Base-by-base conservation (phyloP, 2,329 filamentous ascomycete species). In the Beauveria asiatica region DNA sequence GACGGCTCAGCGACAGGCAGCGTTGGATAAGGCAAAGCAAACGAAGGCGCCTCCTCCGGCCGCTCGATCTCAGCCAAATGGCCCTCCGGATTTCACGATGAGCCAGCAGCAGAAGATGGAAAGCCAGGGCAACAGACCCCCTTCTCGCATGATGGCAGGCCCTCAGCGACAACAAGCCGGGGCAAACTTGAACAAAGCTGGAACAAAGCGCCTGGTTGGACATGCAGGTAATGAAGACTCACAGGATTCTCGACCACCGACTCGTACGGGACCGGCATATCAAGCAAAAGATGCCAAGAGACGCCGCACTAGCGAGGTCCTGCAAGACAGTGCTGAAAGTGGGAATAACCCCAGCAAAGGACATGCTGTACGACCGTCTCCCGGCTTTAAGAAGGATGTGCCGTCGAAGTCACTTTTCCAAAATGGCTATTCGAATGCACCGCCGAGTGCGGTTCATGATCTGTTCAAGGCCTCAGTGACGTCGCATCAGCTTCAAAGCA, bases 321-420 rank as follows among this genome's bases (percentile, higher is more conserved):
- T 84, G 63, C 85, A 90, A 64, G 82, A 87, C 60, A 84, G 86
- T 59, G 75, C 80, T 48, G 80, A 83, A 51, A 79, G 79, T 68
- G 79, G 84, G 60, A 80, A 83, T 45, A 79, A 84, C 50, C 75
- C 76, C 61, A 80, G 92, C 67, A 94, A 92, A 76, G 89, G 88
- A 16, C 90, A 91, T 57, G 91, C 92, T 6, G 90, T 95, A 65
- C 85, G 92, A 61, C 90, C 92, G 63, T 95, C 90, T 2, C 86
- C 81, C 53, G 79, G 77, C 41, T 76, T 80, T 67, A 84, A 83
- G 72, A 92, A 91, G 83, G 86, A 89, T 25, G 67, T 81, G 65
- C 76, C 83, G 9, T 76, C 75, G 56, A 89, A 89, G 67, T 81
- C 81, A 8, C 71, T 81, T 59, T 84, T 86, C 72, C 74, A 81